Conservation (phyloP, 768 basidiomycete species). For the Goffeauzyma gilvescens region DNA sequence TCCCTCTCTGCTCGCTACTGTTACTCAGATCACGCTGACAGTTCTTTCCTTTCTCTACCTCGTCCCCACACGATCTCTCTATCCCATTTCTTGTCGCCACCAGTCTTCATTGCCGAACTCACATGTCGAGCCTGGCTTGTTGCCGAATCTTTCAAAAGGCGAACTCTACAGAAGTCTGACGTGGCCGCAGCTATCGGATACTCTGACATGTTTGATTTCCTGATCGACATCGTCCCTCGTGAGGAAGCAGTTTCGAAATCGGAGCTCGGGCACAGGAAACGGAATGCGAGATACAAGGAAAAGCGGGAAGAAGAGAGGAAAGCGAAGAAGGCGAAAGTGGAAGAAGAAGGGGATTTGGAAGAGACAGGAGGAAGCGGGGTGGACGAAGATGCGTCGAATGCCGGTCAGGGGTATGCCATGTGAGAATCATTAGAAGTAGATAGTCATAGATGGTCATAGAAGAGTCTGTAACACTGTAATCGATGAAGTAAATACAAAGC, state of each 20-base stretch:
- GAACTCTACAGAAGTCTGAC: conserved; percentile 82
- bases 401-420: too few relatives aligned
- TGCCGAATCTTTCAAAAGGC: conserved; percentile 84
- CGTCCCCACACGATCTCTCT: too few relatives aligned
- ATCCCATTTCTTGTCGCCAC: neutral
- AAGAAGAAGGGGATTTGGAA: neutral
- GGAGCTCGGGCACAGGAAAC: conserved; percentile 3
- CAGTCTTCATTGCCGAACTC: conserved; percentile 94
- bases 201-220: conserved; percentile 90
- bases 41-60: too few relatives aligned
- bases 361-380: neutral
- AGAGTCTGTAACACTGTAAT: too few relatives aligned
- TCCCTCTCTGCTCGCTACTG: too few relatives aligned
- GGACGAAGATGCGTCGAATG: conserved; percentile 2
- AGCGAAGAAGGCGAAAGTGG: conserved; percentile 3
- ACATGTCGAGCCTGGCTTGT: conserved; percentile 89
- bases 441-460: too few relatives aligned
- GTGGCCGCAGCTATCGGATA: conserved; percentile 81
- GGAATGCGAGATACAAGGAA: neutral
- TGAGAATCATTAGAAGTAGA: too few relatives aligned
- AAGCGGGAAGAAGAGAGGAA: conserved; percentile 4
- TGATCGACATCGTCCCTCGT: conserved; percentile 85
- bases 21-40: too few relatives aligned
- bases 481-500: too few relatives aligned
- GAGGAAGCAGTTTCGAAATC: conserved; percentile 39